phyloP scores from a whole-genome alignment of 768 basidiomycete species.

The Calocybe gangraenosa region DNA sequence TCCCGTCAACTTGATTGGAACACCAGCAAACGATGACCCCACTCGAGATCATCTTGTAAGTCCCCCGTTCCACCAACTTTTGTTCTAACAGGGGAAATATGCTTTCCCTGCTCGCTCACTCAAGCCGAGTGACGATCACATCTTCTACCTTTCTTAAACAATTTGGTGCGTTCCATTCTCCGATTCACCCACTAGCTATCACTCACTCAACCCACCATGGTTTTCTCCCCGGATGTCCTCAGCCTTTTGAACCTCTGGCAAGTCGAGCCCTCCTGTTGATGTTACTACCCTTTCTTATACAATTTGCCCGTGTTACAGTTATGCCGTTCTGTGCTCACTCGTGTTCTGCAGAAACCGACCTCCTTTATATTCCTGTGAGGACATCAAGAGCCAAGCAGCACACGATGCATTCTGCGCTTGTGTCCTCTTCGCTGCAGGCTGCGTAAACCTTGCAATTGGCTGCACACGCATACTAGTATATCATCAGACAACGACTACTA shows the following conservation, averaged over 20 bases:
- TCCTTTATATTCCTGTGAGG: background rate
- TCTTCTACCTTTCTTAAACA: too few species aligned
- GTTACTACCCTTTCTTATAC: background rate
- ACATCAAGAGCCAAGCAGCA: background rate
- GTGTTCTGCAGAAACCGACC: conserved; percentile 1
- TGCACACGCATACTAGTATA: conserved; percentile 5
- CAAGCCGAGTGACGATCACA: too few species aligned
- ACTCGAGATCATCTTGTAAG: too few species aligned
- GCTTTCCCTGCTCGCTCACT: too few species aligned
- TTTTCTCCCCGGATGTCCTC: conserved; percentile 2
- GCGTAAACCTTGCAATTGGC: conserved; percentile 12
- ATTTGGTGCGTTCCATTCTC: background rate
- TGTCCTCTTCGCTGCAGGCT: conserved; percentile 11
- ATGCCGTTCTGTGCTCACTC: conserved; percentile 9
- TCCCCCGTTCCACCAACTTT: too few species aligned
- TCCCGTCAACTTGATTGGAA: too few species aligned
- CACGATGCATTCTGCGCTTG: conserved; percentile 13
- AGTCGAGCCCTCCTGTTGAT: conserved; percentile 1
- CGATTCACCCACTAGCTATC: background rate
- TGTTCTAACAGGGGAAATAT: too few species aligned
- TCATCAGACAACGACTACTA: background rate
- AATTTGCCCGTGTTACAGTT: conserved; percentile 10
- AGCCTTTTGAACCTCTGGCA: conserved; percentile 14
- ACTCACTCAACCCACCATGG: background rate
- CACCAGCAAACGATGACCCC: too few species aligned